Conservation (phyloP, 2,329 filamentous ascomycete genomes). For the Fusarium sp. region DNA sequence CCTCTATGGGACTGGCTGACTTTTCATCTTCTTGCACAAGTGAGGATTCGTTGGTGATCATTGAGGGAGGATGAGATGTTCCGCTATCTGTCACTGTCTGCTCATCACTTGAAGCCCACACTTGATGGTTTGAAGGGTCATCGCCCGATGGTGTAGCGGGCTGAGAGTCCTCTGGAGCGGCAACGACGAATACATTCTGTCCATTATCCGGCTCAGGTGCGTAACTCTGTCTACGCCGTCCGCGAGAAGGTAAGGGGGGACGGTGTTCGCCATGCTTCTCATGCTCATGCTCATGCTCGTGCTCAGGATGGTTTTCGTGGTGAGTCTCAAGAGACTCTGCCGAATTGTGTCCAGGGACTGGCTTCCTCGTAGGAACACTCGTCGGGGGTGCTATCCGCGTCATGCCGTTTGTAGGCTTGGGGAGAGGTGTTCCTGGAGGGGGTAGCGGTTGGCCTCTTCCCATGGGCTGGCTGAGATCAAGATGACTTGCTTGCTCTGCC, state of each 20-base stretch:
- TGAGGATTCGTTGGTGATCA: conserved; percentile 14
- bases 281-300: conserved; percentile 27
- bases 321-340: conserved; percentile 41
- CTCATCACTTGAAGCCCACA: conserved; percentile 29
- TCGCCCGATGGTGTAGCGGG: conserved; percentile 61
- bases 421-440: conserved; percentile 81
- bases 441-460: conserved; percentile 84
- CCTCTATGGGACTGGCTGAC: conserved; percentile 7
- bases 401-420: conserved; percentile 68
- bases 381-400: conserved; percentile 64
- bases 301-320: conserved; percentile 39
- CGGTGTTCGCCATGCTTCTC: conserved; percentile 23
- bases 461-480: conserved; percentile 73
- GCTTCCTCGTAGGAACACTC: conserved; percentile 71
- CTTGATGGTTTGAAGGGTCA: conserved; percentile 34
- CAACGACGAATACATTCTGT: conserved; percentile 70
- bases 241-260: conserved; percentile 49
- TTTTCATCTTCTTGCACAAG: conserved; percentile 14
- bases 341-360: conserved; percentile 53
- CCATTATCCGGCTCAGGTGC: conserved; percentile 50
- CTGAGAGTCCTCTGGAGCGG: conserved; percentile 70
- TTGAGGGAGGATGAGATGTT: conserved; percentile 19
- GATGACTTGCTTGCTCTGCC: conserved; percentile 44
- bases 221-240: conserved; percentile 49
- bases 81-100: conserved; percentile 25